Percentiles rank a stretch among this genome's conserved stretches.
phyloP scores from a whole-genome alignment of 345 rosid species.

The Limnanthes douglasii region DNA sequence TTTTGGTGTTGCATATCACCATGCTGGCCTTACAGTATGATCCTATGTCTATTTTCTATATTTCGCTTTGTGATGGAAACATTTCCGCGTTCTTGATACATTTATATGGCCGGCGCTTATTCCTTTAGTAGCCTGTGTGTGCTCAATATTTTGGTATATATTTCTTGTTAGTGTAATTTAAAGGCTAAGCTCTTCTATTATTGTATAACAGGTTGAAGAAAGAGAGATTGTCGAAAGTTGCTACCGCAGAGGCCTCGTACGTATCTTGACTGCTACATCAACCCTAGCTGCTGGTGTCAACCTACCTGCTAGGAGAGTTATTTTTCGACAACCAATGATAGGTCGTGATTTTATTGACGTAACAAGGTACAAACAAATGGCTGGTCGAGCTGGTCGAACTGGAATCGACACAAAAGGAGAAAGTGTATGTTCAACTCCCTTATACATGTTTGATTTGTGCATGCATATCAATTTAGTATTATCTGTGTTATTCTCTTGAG shows the following conservation, averaged over 20 bases:
- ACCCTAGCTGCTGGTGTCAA: slow-evolving; percentile 98
- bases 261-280: slow-evolving; percentile 91
- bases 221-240: slow-evolving; percentile 91
- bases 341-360: slow-evolving; percentile 96
- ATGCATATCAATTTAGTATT: background rate
- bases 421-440: slow-evolving; percentile 48
- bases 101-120: slow-evolving; percentile 4
- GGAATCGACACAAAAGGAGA: slow-evolving; percentile 97
- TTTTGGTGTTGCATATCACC: slow-evolving; percentile 95
- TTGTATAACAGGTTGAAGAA: slow-evolving; percentile 67
- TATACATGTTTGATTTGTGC: slow-evolving; percentile 4
- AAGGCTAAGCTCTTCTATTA: slow-evolving; percentile 3
- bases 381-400: slow-evolving; percentile 98
- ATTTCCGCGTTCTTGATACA: slow-evolving; percentile 5
- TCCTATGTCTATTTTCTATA: slow-evolving; percentile 11
- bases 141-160: slow-evolving; percentile 2
- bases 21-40: slow-evolving; percentile 96
- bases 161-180: slow-evolving; percentile 2
- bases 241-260: slow-evolving; percentile 81
- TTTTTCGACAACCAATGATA: slow-evolving; percentile 93
- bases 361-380: slow-evolving; percentile 97
- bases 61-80: background rate
- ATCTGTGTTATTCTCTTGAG: slow-evolving; percentile 7
- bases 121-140: slow-evolving; percentile 5
- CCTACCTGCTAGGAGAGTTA: slow-evolving; percentile 94